Conservation (phyloP, 257 asterid species). For the Lithospermum erythrorhizon region DNA sequence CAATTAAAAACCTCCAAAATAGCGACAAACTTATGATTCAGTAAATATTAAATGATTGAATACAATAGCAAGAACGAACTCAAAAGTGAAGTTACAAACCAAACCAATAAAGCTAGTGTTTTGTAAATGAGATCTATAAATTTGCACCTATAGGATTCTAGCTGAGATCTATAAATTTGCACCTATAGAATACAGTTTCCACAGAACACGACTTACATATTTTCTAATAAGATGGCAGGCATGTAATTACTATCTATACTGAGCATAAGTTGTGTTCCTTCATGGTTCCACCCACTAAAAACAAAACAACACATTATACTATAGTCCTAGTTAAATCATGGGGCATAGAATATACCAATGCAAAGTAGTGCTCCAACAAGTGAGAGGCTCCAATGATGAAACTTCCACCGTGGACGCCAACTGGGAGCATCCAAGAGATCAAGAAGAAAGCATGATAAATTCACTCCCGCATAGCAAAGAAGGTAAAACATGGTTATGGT, state of each 20-base stretch:
- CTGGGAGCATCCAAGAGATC: slow-evolving; percentile 99
- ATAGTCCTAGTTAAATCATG: not conserved
- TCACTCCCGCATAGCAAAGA: slow-evolving; percentile 92
- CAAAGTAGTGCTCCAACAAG: slow-evolving; percentile 89
- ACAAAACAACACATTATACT: not conserved
- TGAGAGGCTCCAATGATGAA: slow-evolving; percentile 99
- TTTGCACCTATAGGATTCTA: not conserved
- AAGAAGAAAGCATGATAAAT: slow-evolving; percentile 90
- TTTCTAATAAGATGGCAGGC: not conserved
- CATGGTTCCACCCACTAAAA: not conserved
- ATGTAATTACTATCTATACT: not conserved
- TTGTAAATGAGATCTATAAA: not conserved
- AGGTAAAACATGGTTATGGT: slow-evolving; percentile 96
- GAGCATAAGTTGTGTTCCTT: not conserved
- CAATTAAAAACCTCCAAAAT: too few species aligned
- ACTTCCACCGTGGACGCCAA: slow-evolving; percentile 99
- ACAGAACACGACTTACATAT: not conserved
- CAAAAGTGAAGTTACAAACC: too few species aligned
- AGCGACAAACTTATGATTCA: too few species aligned
- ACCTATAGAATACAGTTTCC: not conserved
- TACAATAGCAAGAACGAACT: too few species aligned
- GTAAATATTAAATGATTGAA: too few species aligned
- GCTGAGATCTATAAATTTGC: not conserved
- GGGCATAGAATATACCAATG: slow-evolving; percentile 42
- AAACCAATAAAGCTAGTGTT: too few species aligned